Base-by-base conservation (phyloP, 371 early-diverging fungal species). In the Choanephora cucurbitarum region DNA sequence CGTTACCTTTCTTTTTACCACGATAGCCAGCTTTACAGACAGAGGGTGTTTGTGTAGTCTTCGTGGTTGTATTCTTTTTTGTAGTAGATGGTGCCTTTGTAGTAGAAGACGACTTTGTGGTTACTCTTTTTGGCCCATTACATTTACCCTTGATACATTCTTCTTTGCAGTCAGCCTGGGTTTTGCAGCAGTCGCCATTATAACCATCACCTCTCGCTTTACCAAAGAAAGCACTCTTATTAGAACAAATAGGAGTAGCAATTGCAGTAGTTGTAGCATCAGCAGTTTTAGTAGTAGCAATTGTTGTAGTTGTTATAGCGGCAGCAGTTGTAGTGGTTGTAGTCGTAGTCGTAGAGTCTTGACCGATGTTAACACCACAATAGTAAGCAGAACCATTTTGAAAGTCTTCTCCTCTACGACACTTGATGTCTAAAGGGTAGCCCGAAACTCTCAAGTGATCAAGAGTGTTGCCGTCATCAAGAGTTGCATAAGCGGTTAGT, bases 61-160 rank as follows among this genome's bases (percentile, higher is more conserved):
- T 43, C 9, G 11, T 11, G 5, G 19, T 18, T 5, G 43, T 43
- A 17, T 17, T 18, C 18, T 43, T 43, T 9, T 17, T 43, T 9
- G 18, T 37, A 18, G 43, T 43, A 0, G 43, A n/a, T 6, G 19
- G n/a, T n/a, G 43, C 5, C 39, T 21, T 21, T 6, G 9, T 19
- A 5, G 24, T 48, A 17, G 48, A 32, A 32, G 52, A 28, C 7
- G 28, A 28, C 28, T 28, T 3, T 28, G 7, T 28, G 3, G 28
- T 28, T 7, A 5, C 7, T 28, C 28, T 28, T 44, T n/a, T 46
- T 1, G 48, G 32, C 1, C 48, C 48, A 17, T 48, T 46, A 24
- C 48, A 55, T 37, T 28, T 45, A 9, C 46, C 46, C 22, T 22
- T 55, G 9, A 45, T 18, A 47, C 55, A 55, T 13, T 24, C 28